A percentile compares a stretch with the other conserved stretches of the same genome.
Evolutionary conservation across 352 stramenopile genomes (phyloP).

Genomic region (Pythium apleroticum): DNA sequence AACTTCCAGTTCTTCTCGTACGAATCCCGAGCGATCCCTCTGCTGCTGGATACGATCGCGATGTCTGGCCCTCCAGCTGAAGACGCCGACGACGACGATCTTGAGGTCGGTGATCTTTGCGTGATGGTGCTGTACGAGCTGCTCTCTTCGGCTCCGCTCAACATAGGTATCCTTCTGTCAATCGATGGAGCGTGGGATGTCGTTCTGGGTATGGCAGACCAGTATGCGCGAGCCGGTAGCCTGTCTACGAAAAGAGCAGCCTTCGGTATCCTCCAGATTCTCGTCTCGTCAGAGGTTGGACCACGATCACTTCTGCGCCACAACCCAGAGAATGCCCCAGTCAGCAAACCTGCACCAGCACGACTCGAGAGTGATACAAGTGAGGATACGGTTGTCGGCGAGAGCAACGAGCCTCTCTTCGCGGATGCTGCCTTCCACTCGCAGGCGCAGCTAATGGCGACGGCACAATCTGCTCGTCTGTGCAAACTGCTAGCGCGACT

Average conservation of each 20-base stretch:
- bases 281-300: slow-evolving; percentile 19
- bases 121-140: slow-evolving; percentile 26
- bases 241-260: slow-evolving; percentile 17
- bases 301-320: slow-evolving; percentile 18
- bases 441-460: slow-evolving; percentile 15
- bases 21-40: slow-evolving; percentile 62
- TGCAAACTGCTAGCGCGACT: slow-evolving; percentile 64
- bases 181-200: slow-evolving; percentile 19
- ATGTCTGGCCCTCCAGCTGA: neutral
- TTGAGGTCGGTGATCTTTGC: slow-evolving; percentile 18
- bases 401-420: slow-evolving; percentile 10
- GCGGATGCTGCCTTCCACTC: slow-evolving; percentile 8
- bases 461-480: slow-evolving; percentile 32
- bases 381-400: slow-evolving; percentile 9
- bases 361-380: slow-evolving; percentile 22
- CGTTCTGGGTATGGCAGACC: slow-evolving; percentile 26
- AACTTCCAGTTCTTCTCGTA: slow-evolving; percentile 80
- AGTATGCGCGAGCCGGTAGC: neutral
- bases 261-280: slow-evolving; percentile 23
- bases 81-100: neutral
- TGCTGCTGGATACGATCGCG: slow-evolving; percentile 42
- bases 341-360: neutral
- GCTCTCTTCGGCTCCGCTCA: slow-evolving; percentile 22
- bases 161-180: slow-evolving; percentile 22
- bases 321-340: neutral